Evolutionary conservation across 192 early-diverging fungal species (phyloP).

Genomic region (Coemansia guatemalensis): DNA sequence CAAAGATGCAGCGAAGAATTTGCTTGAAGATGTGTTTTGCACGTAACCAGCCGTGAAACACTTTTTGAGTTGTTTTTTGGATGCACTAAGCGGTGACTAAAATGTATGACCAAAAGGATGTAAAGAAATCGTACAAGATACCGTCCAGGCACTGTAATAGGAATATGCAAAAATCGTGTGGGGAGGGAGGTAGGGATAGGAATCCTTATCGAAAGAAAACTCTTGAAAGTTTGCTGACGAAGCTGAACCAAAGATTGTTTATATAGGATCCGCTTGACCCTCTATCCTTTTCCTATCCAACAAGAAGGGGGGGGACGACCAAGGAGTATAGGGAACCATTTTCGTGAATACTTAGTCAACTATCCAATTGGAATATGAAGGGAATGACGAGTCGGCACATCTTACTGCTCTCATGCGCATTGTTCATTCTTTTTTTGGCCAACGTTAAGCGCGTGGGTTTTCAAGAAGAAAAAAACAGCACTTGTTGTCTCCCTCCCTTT

Average conservation of each 20-base stretch:
- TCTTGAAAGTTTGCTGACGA: not conserved
- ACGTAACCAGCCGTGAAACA: conserved; percentile 1
- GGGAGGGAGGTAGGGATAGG: not conserved
- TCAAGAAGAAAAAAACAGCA: not conserved
- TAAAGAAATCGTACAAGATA: not conserved
- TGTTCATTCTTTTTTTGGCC: not conserved
- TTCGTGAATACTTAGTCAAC: not conserved
- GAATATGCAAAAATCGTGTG: not conserved
- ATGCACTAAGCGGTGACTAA: conserved; percentile 6
- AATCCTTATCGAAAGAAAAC: not conserved
- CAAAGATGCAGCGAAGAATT: conserved; percentile 1
- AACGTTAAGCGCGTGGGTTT: not conserved
- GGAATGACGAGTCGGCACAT: not conserved
- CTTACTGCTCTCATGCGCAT: not conserved
- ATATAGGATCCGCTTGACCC: not conserved
- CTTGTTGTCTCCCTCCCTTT: not conserved
- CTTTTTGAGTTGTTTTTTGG: not conserved
- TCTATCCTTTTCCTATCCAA: not conserved
- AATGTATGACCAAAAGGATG: not conserved
- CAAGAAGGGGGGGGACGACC: not conserved
- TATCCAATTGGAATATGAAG: not conserved
- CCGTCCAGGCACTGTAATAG: not conserved
- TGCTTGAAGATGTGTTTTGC: conserved; percentile 1
- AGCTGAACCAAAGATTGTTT: not conserved
- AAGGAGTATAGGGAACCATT: not conserved